These are phyloP conservation scores for Kodamaea anthophila DNA, from an alignment of 1,139 yeast genomes.

Conservation along the genomic window DNA sequence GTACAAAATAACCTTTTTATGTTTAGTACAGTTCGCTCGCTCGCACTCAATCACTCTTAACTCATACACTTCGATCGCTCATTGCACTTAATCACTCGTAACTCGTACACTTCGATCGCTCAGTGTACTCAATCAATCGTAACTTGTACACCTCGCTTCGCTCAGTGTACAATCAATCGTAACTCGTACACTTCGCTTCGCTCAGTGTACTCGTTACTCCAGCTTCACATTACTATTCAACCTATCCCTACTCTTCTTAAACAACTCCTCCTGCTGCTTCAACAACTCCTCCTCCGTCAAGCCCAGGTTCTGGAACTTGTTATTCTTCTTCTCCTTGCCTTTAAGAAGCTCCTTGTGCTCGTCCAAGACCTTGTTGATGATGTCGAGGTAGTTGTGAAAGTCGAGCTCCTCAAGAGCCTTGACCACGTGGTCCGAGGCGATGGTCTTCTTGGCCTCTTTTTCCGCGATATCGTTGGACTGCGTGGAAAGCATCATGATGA, in stretches of 20 bases:
- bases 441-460: conserved; percentile 91
- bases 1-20: no score
- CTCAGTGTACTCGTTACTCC: conserved; percentile 6
- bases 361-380: conserved; percentile 70
- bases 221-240: conserved; percentile 34
- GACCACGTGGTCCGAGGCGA: conserved; percentile 93
- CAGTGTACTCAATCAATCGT: no score
- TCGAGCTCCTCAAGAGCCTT: conserved; percentile 88
- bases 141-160: no score
- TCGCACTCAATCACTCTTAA: no score
- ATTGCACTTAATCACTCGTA: no score
- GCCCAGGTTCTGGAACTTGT: conserved; percentile 90
- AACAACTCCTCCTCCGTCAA: conserved; percentile 86
- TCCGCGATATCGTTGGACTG: conserved; percentile 96
- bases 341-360: conserved; percentile 87
- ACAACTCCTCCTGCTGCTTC: conserved; percentile 87
- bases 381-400: conserved; percentile 76
- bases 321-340: conserved; percentile 86
- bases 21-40: no score
- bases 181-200: no score
- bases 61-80: no score
- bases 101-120: no score
- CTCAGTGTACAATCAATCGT: no score
- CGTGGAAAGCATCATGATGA: conserved; percentile 88
- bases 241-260: conserved; percentile 80